Conservation (phyloP, 192 early-diverging fungal species). For the Backusella tarrabulga region DNA sequence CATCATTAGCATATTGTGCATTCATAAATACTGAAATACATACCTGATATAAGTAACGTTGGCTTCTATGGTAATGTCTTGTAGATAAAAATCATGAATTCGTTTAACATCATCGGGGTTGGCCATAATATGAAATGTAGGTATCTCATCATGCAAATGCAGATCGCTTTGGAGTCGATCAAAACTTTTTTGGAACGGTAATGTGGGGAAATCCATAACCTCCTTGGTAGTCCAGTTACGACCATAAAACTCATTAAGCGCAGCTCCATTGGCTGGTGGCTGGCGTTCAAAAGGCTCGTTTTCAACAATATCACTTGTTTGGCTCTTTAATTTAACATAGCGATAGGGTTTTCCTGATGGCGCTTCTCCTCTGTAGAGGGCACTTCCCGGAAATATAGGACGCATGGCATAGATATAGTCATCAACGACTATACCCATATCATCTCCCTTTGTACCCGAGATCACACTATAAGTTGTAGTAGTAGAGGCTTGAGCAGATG, state of each 20-base stretch:
- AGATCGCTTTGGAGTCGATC: background rate
- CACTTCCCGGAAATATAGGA: background rate
- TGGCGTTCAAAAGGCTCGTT: slow-evolving; percentile 18
- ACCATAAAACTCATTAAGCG: slow-evolving; percentile 25
- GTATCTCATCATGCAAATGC: background rate
- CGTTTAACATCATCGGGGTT: background rate
- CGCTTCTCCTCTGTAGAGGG: slow-evolving; percentile 16
- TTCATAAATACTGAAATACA: background rate
- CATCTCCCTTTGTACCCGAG: background rate
- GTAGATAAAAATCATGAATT: background rate
- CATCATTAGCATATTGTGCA: background rate
- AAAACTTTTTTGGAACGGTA: background rate
- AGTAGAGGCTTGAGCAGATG: background rate
- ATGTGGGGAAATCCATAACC: background rate
- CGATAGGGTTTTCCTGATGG: slow-evolving; percentile 10
- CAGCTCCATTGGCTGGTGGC: background rate
- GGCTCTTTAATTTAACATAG: slow-evolving; percentile 10
- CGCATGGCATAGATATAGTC: background rate
- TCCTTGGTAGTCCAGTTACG: slow-evolving; percentile 15
- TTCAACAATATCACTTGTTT: background rate
- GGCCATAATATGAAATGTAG: background rate
- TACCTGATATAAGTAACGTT: slow-evolving; percentile 11
- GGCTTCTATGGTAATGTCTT: background rate
- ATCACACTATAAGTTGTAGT: slow-evolving; percentile 11
- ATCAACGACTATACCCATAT: slow-evolving; percentile 2